Evolutionary conservation across 805 yeast species (phyloP), one percentile per base, ranked within the genome.

Genomic region (Candida ficus): DNA sequence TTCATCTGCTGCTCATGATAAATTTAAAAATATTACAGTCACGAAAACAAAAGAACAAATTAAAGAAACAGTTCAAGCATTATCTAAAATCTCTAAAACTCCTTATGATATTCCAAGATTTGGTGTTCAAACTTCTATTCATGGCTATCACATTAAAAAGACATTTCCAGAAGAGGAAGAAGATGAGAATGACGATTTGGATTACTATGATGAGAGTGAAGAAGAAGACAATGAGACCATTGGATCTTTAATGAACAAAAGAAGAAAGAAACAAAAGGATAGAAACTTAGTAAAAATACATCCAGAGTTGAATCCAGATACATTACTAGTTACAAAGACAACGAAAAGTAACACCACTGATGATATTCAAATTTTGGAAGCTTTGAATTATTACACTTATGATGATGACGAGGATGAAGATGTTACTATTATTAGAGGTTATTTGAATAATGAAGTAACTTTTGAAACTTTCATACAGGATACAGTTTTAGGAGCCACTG

Each of bases 101-200:
- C 45, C 73, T n/a, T 66, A 72, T 46, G 58, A 65, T 2, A 53
- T 83, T 5, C 93, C 93, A 0, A 65, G 78, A 42, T 52, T 73
- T 21, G 93, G 93, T 1, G 53, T 84, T 1, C 82, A 74, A 38
- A 73, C 89, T 0, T 62, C 82, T 6, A 80, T 83, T 0, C 71
- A 76, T 56, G 85, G 89, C 0, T 59, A 71, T 12, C 65, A 71
- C 39, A 43, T 64, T 10, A 60, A 40, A 41, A 60, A 49, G 57
- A 64, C 52, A 4, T 48, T 51, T 7, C 37, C 42, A 14, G 53
- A 53, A 13, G 54, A 45, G 6, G 58, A 46, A 7, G 58, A 50
- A 6, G 52, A 47, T 11, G 58, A 50, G 16, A 48, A 46, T 20
- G 60, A 56, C 28, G 58, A 58, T 23, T 56, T 39, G 31, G 58